Base-by-base conservation (phyloP, 352 stramenopile species). In the Blastocystis sp. region DNA sequence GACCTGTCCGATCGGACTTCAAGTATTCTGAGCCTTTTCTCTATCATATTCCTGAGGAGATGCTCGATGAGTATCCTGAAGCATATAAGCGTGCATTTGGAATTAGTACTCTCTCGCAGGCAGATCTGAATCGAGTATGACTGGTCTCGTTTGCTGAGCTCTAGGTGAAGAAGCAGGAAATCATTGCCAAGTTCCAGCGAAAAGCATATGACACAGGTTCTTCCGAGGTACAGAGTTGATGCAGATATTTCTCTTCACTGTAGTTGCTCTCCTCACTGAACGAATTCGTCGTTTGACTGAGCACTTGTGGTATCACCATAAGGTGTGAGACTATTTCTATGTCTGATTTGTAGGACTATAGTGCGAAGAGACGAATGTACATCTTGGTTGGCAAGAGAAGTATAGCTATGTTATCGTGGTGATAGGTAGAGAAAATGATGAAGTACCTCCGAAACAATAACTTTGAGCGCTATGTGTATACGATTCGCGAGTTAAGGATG, bases 211-310 rank as follows among this genome's bases (percentile, higher is more conserved):
- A 88, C 29, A 88, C 77, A 15, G 77, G 77, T 7, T 88, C 77
- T 29, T 64, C 77, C 0, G 77, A 88, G 39, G 77, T 88, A 15
- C 77, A 88, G 39, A 88, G 77, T 88, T 23, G n/a, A 43, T 5
- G 0, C 3, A 5, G 39, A n/a, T 39, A 41, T 20, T 43, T 9
- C 34, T 8, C 20, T 8, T 77, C 13, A 66, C 8, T 77, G 0
- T 88, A 88, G 77, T 88, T 88, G 77, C 77, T 88, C 62, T 88
- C 54, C 62, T 88, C 13, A 88, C 77, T 2, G 77, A 88, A 43
- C 77, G 77, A 18, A 79, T 88, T 64, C 62, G 66, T 41, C 62
- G 77, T 23, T 26, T 88, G 56, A 88, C 77, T 39, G 62, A 88
- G 23, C 77, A 88, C 26, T 77, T 88, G 55, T 76, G 62, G 66